phyloP scores from a whole-genome alignment of 768 basidiomycete genomes.

The Lyophyllum semitale region DNA sequence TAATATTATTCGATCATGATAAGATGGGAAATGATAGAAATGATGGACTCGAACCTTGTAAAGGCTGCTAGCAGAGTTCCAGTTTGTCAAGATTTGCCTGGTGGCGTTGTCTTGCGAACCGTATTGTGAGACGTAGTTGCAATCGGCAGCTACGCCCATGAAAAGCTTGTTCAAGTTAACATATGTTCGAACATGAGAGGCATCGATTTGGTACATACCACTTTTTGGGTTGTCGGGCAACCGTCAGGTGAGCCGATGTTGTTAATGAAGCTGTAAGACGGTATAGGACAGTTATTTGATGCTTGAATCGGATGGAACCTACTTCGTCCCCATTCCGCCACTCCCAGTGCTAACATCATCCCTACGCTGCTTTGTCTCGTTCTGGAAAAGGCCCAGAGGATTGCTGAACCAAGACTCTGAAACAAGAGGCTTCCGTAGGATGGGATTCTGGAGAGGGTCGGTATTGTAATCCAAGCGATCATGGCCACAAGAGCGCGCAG shows the following conservation, averaged over 20 bases:
- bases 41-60: slow-evolving; percentile 52
- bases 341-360: slow-evolving; percentile 60
- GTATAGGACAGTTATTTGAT: neutral
- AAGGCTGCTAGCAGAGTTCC: slow-evolving; percentile 76
- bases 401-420: slow-evolving; percentile 42
- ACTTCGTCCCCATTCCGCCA: slow-evolving; percentile 57
- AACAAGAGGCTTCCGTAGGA: slow-evolving; percentile 36
- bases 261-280: slow-evolving; percentile 56
- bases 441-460: slow-evolving; percentile 53
- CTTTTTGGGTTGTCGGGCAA: slow-evolving; percentile 72
- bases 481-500: slow-evolving; percentile 62
- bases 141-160: slow-evolving; percentile 90
- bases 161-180: slow-evolving; percentile 44
- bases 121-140: slow-evolving; percentile 70
- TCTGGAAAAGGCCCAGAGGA: slow-evolving; percentile 36
- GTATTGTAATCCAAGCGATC: slow-evolving; percentile 71
- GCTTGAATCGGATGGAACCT: slow-evolving; percentile 17
- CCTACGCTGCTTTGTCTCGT: slow-evolving; percentile 41
- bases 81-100: slow-evolving; percentile 71
- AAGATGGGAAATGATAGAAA: neutral
- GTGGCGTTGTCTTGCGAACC: slow-evolving; percentile 68
- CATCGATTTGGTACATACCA: slow-evolving; percentile 41
- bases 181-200: neutral
- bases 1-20: slow-evolving; percentile 22
- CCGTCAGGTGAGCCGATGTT: slow-evolving; percentile 70